phyloP scores from a whole-genome alignment of 306 rosid genomes.

The Styphnolobium japonicum region DNA sequence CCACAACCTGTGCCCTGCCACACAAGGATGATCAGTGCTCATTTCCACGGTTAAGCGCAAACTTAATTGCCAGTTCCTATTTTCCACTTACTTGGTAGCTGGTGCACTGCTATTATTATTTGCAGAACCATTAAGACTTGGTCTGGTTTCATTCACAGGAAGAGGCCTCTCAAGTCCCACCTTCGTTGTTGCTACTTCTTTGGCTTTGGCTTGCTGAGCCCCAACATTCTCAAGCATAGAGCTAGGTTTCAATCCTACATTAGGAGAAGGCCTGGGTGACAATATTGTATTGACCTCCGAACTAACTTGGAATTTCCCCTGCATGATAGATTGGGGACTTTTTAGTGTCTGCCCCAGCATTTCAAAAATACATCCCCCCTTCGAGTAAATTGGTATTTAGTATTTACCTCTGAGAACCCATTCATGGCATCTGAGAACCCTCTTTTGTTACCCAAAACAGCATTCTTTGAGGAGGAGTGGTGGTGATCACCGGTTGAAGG shows the following conservation, averaged over 20 bases:
- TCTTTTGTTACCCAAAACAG: slow-evolving; percentile 75
- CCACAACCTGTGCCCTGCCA: slow-evolving; percentile 91
- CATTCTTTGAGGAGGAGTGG: slow-evolving; percentile 45
- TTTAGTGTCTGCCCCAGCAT: background rate
- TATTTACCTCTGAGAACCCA: slow-evolving; percentile 69
- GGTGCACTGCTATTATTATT: slow-evolving; percentile 54
- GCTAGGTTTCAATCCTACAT: slow-evolving; percentile 32
- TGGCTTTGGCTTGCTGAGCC: slow-evolving; percentile 41
- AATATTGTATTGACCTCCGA: slow-evolving; percentile 38
- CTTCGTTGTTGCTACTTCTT: slow-evolving; percentile 46
- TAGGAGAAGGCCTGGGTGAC: slow-evolving; percentile 42
- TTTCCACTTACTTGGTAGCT: slow-evolving; percentile 67
- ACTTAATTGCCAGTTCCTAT: slow-evolving; percentile 5
- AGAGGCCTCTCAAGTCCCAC: slow-evolving; percentile 49
- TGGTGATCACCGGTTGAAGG: slow-evolving; percentile 55
- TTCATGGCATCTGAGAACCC: slow-evolving; percentile 84
- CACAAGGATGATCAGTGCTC: slow-evolving; percentile 31
- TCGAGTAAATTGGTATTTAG: slow-evolving; percentile 30
- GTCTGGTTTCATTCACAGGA: slow-evolving; percentile 42
- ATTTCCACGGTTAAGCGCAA: slow-evolving; percentile 21
- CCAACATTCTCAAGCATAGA: slow-evolving; percentile 58
- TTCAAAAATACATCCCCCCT: slow-evolving; percentile 10
- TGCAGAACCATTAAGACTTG: slow-evolving; percentile 42
- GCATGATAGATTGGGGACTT: slow-evolving; percentile 31
- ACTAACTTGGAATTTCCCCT: slow-evolving; percentile 51